Percentiles rank a stretch among this genome's conserved stretches.
phyloP scores from a whole-genome alignment of 129 eudicot species.

The Lactuca saligna region DNA sequence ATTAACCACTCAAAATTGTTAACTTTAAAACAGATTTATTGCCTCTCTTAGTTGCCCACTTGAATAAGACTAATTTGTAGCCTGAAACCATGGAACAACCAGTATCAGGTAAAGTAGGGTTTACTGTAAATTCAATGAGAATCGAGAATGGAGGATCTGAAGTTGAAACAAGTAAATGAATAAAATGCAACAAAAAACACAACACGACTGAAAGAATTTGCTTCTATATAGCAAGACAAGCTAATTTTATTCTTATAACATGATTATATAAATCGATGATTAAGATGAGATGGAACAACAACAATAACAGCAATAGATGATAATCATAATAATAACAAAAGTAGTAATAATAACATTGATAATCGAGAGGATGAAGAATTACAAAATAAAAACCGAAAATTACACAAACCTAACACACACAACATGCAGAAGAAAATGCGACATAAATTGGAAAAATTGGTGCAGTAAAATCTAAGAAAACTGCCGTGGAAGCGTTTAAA shows the following conservation, averaged over 20 bases:
- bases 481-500: background rate
- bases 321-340: no score
- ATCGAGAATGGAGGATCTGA: constrained; percentile 1
- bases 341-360: no score
- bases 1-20: constrained; percentile 29
- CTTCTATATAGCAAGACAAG: background rate
- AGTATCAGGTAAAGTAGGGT: constrained; percentile 20
- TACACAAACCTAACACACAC: background rate
- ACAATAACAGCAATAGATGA: background rate
- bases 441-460: background rate
- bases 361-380: background rate
- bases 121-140: background rate
- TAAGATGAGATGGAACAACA: background rate
- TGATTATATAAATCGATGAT: background rate
- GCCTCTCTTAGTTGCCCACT: constrained; percentile 37
- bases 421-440: background rate
- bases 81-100: constrained; percentile 38
- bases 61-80: constrained; percentile 29
- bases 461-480: constrained; percentile 7
- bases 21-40: constrained; percentile 30
- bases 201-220: background rate
- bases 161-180: background rate
- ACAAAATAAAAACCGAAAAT: background rate
- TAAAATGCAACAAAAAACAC: background rate
- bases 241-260: background rate